These are phyloP conservation scores for Sinapis alba DNA, from an alignment of 441 rosid species.

Conservation along the genomic window DNA sequence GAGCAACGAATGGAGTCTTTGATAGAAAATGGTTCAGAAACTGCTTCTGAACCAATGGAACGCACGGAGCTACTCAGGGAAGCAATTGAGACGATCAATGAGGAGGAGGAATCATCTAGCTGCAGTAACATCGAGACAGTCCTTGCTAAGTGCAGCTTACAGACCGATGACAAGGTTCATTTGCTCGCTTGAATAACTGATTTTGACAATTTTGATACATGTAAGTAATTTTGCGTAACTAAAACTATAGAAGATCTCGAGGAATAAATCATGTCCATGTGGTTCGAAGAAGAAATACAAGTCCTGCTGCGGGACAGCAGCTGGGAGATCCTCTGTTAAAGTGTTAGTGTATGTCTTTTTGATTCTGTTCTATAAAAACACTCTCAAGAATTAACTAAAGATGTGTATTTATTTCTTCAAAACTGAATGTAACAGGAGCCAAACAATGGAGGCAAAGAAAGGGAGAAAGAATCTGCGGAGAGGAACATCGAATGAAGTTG, in stretches of 20 bases:
- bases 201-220: neutral
- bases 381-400: conserved; percentile 4
- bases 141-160: conserved; percentile 40
- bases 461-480: conserved; percentile 56
- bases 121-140: conserved; percentile 37
- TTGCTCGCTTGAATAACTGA: conserved; percentile 2
- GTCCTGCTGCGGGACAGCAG: conserved; percentile 78
- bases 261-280: conserved; percentile 82
- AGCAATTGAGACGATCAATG: conserved; percentile 36
- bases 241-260: conserved; percentile 62
- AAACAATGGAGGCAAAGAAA: conserved; percentile 57
- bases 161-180: conserved; percentile 59
- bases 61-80: conserved; percentile 44
- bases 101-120: conserved; percentile 41
- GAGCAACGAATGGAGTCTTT: conserved; percentile 52
- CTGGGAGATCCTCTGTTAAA: conserved; percentile 61
- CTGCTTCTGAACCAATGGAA: conserved; percentile 36
- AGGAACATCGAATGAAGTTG: conserved; percentile 53
- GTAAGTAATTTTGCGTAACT: neutral
- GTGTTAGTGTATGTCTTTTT: conserved; percentile 49
- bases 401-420: neutral
- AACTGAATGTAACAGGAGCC: conserved; percentile 43
- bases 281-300: conserved; percentile 94
- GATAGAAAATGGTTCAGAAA: conserved; percentile 40
- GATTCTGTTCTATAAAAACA: conserved; percentile 16